Percentiles rank a stretch among this genome's conserved stretches.
Evolutionary conservation across 768 basidiomycete genomes (phyloP).

Genomic region (Coprinopsis sp.): DNA sequence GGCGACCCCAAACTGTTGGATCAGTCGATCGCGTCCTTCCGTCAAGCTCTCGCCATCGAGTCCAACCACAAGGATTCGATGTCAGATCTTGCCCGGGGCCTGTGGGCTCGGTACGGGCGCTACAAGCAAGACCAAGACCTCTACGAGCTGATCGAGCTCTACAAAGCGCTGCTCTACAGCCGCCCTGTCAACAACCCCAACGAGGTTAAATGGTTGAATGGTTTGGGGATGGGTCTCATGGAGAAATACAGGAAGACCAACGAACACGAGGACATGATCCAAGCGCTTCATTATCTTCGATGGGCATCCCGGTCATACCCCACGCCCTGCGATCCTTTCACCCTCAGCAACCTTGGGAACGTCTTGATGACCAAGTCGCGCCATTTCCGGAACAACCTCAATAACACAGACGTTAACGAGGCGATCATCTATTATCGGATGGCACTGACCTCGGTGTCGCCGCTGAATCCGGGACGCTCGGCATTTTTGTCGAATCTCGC

Average conservation of each 20-base stretch:
- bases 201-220: conserved; percentile 7
- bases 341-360: conserved; percentile 11
- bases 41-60: conserved; percentile 3
- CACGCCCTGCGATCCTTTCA: conserved; percentile 8
- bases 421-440: conserved; percentile 7
- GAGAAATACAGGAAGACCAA: conserved; percentile 7
- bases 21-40: conserved; percentile 2
- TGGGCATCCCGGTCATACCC: conserved; percentile 10
- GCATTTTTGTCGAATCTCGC: conserved; percentile 9
- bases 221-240: conserved; percentile 7
- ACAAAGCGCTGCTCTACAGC: conserved; percentile 6
- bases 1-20: conserved; percentile 3
- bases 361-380: conserved; percentile 6
- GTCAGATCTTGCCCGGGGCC: conserved; percentile 4
- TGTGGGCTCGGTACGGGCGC: conserved; percentile 6
- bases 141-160: conserved; percentile 6
- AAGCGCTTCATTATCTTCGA: conserved; percentile 8
- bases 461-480: conserved; percentile 5
- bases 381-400: background rate
- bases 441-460: conserved; percentile 2
- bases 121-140: conserved; percentile 8
- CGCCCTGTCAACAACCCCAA: conserved; percentile 4
- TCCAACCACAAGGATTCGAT: conserved; percentile 3
- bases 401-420: conserved; percentile 9
- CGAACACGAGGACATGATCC: conserved; percentile 7